Conservation (phyloP, 306 rosid genomes). For the Corylus americana region DNA sequence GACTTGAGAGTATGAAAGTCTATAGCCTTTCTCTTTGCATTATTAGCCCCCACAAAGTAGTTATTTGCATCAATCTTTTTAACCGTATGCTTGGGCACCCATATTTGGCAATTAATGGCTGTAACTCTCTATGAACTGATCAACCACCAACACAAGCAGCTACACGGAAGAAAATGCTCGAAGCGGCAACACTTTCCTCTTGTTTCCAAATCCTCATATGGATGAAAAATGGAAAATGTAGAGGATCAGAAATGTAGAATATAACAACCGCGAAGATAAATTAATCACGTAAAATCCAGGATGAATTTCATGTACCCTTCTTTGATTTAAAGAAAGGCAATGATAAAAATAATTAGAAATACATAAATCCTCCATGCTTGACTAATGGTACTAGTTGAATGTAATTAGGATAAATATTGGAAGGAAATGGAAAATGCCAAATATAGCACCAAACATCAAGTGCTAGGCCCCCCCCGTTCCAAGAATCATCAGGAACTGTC, state of each 20-base stretch:
- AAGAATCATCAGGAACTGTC: constrained; percentile 56
- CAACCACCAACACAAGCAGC: too few species aligned
- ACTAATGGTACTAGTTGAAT: constrained; percentile 48
- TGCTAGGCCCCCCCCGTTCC: constrained; percentile 46
- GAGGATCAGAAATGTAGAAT: background rate
- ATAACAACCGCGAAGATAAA: constrained; percentile 12
- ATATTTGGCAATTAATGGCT: too few species aligned
- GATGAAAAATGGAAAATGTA: background rate
- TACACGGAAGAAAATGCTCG: background rate
- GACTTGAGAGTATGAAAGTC: too few species aligned
- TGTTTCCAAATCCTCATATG: background rate
- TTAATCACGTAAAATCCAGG: constrained; percentile 29
- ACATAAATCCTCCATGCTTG: constrained; percentile 51
- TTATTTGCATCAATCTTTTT: background rate
- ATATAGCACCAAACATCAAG: constrained; percentile 50
- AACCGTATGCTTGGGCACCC: too few species aligned
- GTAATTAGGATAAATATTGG: constrained; percentile 41
- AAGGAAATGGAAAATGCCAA: constrained; percentile 48
- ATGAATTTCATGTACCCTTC: constrained; percentile 46
- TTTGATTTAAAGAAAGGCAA: constrained; percentile 52
- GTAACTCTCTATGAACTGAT: too few species aligned
- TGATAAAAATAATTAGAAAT: constrained; percentile 37
- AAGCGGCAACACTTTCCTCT: background rate
- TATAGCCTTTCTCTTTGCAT: too few species aligned
- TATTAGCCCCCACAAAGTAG: too few species aligned